Evolutionary conservation across 768 basidiomycete species (phyloP), one percentile per base, ranked within the genome.

Genomic region (Amanita exitialis): DNA sequence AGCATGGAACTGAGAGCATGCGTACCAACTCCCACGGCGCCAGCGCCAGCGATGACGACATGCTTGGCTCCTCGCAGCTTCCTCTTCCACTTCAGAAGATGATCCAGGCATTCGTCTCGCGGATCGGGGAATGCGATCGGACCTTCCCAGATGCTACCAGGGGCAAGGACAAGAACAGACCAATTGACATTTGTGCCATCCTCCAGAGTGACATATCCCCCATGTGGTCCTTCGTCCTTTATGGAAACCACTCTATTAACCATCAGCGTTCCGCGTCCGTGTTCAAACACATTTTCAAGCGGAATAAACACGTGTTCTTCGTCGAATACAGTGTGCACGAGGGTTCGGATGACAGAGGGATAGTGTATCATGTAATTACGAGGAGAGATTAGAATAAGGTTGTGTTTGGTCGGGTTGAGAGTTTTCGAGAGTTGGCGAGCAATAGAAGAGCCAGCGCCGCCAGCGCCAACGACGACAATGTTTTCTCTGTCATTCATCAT

Each of bases 381-480:
- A 0, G 74, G 60, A 39, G 70, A 75, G 54, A 88, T 65, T 55
- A 87, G 72, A 51, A 79, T 64, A 52, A 87, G 59, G 53, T 72
- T 70, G 63, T 76, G 72, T 34, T 69, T 69, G 7, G 65, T 59
- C 0, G 71, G 51, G 60, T 79, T 69, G 54, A 86, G 72, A 18
- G 61, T 71, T 9, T 67, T 60, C 3, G 79, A 75, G 52, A 86
- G 78, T 2, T 59, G 61, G 23, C 72, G 70, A 1, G 72, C 73
- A 45, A 75, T 55, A 8, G 66, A 55, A 25, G 67, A 63, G 10
- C 83, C 83, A 1, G 71, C 73, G n/a, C 64, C 67, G 45, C 79
- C 83, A 25, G 78, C 84, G 38, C 81, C 79, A 48, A 83, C 65
- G 55, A 83, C 67, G 18, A 83, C 68, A 56, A 69, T 59, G 44